A percentile compares a stretch with the other conserved stretches of the same genome.
These are phyloP conservation scores for Balakata baccata DNA, from an alignment of 345 rosid species.

Conservation along the genomic window DNA sequence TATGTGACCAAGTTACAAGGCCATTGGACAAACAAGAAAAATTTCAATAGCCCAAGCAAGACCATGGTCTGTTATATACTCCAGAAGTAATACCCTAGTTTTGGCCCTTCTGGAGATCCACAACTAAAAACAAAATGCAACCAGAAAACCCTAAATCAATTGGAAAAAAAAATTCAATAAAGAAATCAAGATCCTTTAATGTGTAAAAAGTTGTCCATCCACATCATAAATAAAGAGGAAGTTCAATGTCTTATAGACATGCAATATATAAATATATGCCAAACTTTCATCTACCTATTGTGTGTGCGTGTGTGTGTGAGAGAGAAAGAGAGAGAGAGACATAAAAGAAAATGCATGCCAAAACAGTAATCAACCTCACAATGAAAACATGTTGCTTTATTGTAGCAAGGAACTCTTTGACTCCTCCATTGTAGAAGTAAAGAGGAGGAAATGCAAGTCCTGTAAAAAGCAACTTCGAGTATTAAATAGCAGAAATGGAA, in stretches of 20 bases:
- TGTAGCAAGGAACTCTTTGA: conserved; percentile 77
- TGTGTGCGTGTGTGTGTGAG: background rate
- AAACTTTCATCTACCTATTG: background rate
- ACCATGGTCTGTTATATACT: background rate
- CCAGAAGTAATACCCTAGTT: background rate
- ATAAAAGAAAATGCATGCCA: conserved; percentile 3
- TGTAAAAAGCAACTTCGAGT: conserved; percentile 35
- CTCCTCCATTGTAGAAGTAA: conserved; percentile 93
- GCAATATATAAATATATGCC: background rate
- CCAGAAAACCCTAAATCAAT: background rate
- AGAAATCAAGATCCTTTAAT: background rate
- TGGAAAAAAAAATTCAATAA: background rate
- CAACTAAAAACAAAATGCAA: background rate
- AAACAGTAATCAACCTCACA: conserved; percentile 61
- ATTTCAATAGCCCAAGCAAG: background rate
- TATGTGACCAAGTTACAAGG: background rate
- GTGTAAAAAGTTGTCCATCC: background rate
- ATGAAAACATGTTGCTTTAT: conserved; percentile 78
- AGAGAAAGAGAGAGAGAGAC: background rate
- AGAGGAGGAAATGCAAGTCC: conserved; percentile 93
- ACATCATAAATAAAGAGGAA: background rate
- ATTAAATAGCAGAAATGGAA: background rate
- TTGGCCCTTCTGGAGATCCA: background rate
- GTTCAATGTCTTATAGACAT: background rate
- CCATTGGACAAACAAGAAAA: background rate